Evolutionary conservation across 768 basidiomycete genomes (phyloP).

Genomic region (Mrakia gelida): DNA sequence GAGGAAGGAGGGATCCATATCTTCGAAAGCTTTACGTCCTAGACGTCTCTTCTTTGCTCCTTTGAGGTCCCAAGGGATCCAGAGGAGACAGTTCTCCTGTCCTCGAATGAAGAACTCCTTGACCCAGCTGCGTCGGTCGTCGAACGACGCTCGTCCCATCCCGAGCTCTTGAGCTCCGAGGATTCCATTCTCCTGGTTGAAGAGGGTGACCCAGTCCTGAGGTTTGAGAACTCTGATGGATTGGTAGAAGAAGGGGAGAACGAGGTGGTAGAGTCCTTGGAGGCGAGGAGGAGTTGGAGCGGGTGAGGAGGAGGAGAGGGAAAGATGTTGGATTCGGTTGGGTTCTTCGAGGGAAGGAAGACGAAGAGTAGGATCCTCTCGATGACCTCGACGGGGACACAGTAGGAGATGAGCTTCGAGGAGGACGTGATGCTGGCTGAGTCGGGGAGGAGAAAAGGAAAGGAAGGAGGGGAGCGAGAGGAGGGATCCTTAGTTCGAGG

Average conservation of each 20-base stretch:
- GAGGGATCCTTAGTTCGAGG: no score
- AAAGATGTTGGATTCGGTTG: neutral
- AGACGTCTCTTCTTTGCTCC: neutral
- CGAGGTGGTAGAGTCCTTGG: neutral
- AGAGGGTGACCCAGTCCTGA: neutral
- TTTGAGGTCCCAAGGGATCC: neutral
- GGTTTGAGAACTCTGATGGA: neutral
- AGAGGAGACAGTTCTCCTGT: neutral
- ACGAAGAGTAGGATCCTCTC: neutral
- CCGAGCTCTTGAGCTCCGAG: neutral
- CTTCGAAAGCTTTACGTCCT: neutral
- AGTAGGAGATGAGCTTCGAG: no score
- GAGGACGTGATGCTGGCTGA: no score
- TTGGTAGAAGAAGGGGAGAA: neutral
- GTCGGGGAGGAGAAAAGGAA: no score
- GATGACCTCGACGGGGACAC: neutral
- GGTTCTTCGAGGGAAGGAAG: neutral
- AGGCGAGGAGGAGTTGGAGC: neutral
- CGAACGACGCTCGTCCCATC: neutral
- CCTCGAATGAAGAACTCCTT: neutral
- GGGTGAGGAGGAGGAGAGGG: neutral
- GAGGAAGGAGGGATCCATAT: neutral
- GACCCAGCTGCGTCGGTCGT: neutral
- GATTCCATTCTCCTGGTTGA: neutral
- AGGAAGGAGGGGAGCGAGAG: no score